phyloP scores from a whole-genome alignment of 305 asterid species.

The Nicotiana rustica region DNA sequence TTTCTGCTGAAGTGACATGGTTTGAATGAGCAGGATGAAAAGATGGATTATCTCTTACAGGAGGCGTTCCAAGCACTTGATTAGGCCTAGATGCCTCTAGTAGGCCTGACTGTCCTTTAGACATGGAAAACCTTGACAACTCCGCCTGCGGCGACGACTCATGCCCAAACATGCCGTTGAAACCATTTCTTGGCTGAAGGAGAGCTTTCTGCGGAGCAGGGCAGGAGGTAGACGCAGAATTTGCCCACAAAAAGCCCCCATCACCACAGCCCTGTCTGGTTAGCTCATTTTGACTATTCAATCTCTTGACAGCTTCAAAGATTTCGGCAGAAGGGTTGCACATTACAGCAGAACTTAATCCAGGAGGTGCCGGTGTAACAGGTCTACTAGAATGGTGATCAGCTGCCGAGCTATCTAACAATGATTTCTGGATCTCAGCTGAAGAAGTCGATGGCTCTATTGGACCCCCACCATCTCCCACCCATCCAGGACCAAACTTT shows the following conservation, averaged over 20 bases:
- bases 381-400: constrained; percentile 54
- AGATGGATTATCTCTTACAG: constrained; percentile 37
- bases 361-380: constrained; percentile 48
- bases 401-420: constrained; percentile 42
- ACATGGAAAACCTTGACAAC: constrained; percentile 35
- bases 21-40: constrained; percentile 37
- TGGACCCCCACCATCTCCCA: constrained; percentile 64
- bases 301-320: constrained; percentile 61
- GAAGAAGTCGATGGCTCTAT: constrained; percentile 48
- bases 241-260: constrained; percentile 44
- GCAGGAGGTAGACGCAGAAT: constrained; percentile 40
- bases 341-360: constrained; percentile 40
- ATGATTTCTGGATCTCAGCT: constrained; percentile 54
- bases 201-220: constrained; percentile 52
- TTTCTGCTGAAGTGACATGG: constrained; percentile 40
- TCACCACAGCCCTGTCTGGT: constrained; percentile 40
- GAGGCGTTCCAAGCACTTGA: constrained; percentile 35
- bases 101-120: constrained; percentile 43
- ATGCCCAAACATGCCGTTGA: constrained; percentile 53
- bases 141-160: constrained; percentile 18
- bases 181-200: constrained; percentile 58
- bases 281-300: constrained; percentile 56
- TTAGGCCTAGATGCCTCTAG: constrained; percentile 39
- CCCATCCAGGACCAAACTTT: constrained; percentile 95
- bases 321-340: constrained; percentile 51